Conservation (phyloP, 2,329 filamentous ascomycete species). For the Pestalotiopsis sp. region DNA sequence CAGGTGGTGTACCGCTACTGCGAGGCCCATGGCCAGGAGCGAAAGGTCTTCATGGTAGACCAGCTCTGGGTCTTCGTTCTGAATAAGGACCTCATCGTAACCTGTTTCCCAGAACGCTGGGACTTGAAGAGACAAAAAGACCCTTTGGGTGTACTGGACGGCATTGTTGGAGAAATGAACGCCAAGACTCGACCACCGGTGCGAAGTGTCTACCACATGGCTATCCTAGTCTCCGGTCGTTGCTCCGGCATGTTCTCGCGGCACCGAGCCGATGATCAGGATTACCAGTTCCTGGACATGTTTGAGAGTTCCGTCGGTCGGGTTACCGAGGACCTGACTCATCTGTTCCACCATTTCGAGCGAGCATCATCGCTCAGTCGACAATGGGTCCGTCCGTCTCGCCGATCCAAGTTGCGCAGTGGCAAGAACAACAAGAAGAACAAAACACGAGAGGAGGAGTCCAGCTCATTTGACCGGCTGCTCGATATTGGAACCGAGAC, state of each 20-base stretch:
- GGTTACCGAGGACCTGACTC: slow-evolving; percentile 55
- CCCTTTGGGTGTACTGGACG: slow-evolving; percentile 64
- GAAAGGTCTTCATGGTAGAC: slow-evolving; percentile 70
- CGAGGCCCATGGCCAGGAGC: slow-evolving; percentile 41
- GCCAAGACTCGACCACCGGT: slow-evolving; percentile 64
- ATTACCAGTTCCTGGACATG: slow-evolving; percentile 69
- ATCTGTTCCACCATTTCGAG: slow-evolving; percentile 64
- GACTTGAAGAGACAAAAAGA: slow-evolving; percentile 60
- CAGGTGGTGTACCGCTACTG: slow-evolving; percentile 67
- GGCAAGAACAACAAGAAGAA: slow-evolving; percentile 25
- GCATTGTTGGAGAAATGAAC: slow-evolving; percentile 67
- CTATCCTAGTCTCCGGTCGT: slow-evolving; percentile 61
- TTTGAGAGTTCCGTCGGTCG: slow-evolving; percentile 66
- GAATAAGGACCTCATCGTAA: slow-evolving; percentile 60
- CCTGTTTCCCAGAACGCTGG: slow-evolving; percentile 61
- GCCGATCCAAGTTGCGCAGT: slow-evolving; percentile 15
- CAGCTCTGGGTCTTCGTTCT: slow-evolving; percentile 70
- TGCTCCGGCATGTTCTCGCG: slow-evolving; percentile 65
- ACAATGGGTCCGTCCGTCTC: slow-evolving; percentile 35
- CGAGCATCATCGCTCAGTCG: slow-evolving; percentile 59
- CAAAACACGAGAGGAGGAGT: slow-evolving; percentile 31
- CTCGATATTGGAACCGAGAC: slow-evolving; percentile 65
- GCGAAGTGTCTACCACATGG: slow-evolving; percentile 63
- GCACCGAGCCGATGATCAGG: slow-evolving; percentile 58
- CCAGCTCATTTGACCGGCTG: slow-evolving; percentile 54